Evolutionary conservation across 257 asterid genomes (phyloP), one percentile per base, ranked within the genome.

Genomic region (Solanum gandarillasii): DNA sequence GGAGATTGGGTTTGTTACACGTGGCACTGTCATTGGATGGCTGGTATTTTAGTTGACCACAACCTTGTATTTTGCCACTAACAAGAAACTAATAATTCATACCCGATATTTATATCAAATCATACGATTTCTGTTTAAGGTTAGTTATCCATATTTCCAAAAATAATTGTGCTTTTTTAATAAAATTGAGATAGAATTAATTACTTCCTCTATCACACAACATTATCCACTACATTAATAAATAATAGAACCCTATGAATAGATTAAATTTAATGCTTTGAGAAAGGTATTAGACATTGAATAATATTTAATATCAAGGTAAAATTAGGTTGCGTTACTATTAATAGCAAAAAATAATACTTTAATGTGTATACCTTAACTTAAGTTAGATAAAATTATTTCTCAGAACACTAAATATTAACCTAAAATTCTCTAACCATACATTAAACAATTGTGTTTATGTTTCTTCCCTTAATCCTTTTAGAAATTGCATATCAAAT

Each of bases 1-100:
- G 88, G 74, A 62, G 67, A 78, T 39, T 38, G 48, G 87, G 82
- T 55, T 83, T 67, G 58, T 87, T 74, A 84, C 92, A 86, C 88
- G 91, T 88, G 93, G 89, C 81, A 20, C 87, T 73, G 6, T 60
- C 3, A 9, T 8, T 60, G 62, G 41, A 27, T 46, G 87, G 72
- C 60, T 31, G 72, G 83, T 83, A 60, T 31, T 48, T 25, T 70
- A 21, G 83, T 71, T 82, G 84, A 83, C 74, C 86, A 46, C 84
- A 25, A 10, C 84, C 36, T 25, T 41, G 84, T 41, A 7, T 39
- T 25, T 78, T 75, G 29, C 41, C 82, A 4, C 3, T n/a, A 9
- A 10, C 7, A 60, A 60, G 6, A 9, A 60, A 9, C 10, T 58
- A 8, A 58, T 58, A 0, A 21, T 21, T 58, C 5, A 20, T 20